Conservation (phyloP, 2,329 filamentous ascomycete genomes). For the Rhytidhysteron rufulum region DNA sequence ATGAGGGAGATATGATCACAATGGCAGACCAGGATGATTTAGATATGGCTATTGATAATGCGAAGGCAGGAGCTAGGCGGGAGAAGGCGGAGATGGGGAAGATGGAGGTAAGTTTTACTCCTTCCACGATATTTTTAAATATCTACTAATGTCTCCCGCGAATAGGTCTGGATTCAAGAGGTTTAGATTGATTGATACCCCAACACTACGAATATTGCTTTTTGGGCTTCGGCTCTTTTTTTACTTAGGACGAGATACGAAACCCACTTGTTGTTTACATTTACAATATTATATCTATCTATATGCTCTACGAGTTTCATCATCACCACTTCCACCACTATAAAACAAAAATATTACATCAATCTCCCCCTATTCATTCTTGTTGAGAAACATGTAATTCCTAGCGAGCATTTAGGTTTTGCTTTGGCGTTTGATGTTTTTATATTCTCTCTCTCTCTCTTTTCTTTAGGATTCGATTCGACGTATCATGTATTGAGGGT, state of each 20-base stretch:
- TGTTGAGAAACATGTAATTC: constrained; percentile 1
- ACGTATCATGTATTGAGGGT: too few relatives aligned
- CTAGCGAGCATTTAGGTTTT: constrained; percentile 2
- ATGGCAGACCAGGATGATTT: constrained; percentile 95
- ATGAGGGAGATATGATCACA: constrained; percentile 95
- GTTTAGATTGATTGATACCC: constrained; percentile 40
- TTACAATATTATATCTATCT: neutral
- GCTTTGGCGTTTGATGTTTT: constrained; percentile 15
- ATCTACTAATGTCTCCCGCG: constrained; percentile 13
- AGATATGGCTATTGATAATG: constrained; percentile 75
- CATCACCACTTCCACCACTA: too few relatives aligned
- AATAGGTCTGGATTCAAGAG: constrained; percentile 45
- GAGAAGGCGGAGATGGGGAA: constrained; percentile 82
- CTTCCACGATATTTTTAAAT: constrained; percentile 39
- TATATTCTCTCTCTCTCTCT: neutral
- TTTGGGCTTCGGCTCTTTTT: too few relatives aligned
- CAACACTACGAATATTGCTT: too few relatives aligned
- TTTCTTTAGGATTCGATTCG: constrained; percentile 2
- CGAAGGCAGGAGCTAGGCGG: constrained; percentile 65
- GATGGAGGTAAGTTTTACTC: constrained; percentile 76
- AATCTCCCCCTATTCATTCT: neutral
- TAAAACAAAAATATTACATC: too few relatives aligned
- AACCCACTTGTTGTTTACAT: neutral
- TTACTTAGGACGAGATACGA: too few relatives aligned
- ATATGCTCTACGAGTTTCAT: neutral